Base-by-base conservation (phyloP, 139 green algal genomes). In the Chlamydomonas asymmetrica region DNA sequence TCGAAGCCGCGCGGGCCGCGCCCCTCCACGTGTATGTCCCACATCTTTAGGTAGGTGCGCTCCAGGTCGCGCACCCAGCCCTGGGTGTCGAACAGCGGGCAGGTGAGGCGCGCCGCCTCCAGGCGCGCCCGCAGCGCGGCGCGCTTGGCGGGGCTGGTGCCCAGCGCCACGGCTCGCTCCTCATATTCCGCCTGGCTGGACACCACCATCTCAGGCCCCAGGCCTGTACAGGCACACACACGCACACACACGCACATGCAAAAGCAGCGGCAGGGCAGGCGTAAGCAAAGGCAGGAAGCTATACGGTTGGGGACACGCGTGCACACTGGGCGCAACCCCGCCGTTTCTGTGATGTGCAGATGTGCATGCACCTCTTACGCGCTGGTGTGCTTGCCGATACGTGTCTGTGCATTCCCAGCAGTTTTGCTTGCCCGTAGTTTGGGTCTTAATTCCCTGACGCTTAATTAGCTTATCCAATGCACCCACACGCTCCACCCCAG, bases 71-170 rank as follows among this genome's bases (percentile, higher is more conserved):
- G 13, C 68, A 97, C 92, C 90, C 92, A 97, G 16, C 71, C 35
- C 32, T 39, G 49, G 7, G 92, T 97, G 82, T 97, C 92, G 71
- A 97, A 97, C 74, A 97, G 87, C 4, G 92, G 86, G 84, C 89
- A 93, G n/a, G 73, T 84, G 1, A 88, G 59, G 7, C 92, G 79
- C 2, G 60, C 69, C 3, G 45, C 37, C 79, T 90, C 83, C 41
- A 97, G 80, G 31, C 78, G 75, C 27, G 75, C 63, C 20, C 84
- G 68, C 76, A 97, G 83, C 31, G 38, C 29, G 13, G 74, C 52
- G 22, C 91, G 85, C 78, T 86, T 82, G 10, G 35, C 56, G 22
- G 82, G 75, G 71, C 95, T 85, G 7, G 81, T 59, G 27, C 85
- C 92, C 54, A 95, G 80, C 66, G 84, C 76, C n/a, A 97, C 87